Conservation (phyloP, 73 alveolate genomes). For the Uronychia binucleata region DNA sequence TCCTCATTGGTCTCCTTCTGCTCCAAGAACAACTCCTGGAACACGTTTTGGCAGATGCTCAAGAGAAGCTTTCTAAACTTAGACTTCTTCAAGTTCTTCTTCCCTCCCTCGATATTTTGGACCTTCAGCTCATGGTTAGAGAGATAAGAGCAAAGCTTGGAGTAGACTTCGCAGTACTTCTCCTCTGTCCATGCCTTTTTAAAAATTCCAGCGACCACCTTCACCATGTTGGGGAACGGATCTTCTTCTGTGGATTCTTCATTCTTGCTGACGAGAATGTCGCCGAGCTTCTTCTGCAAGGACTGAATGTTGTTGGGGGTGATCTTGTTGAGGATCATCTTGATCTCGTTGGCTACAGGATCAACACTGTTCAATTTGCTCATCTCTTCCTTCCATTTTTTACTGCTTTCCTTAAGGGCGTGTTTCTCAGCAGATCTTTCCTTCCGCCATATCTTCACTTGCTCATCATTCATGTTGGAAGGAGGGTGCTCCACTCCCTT, state of each 20-base stretch:
- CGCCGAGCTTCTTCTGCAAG: background rate
- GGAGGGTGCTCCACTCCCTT: background rate
- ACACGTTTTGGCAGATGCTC: background rate
- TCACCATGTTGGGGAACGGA: background rate
- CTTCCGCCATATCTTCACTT: background rate
- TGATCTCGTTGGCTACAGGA: constrained; percentile 3
- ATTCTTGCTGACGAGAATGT: background rate
- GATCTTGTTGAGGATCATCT: constrained; percentile 18
- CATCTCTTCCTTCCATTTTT: background rate
- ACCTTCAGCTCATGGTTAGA: background rate
- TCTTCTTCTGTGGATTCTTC: background rate
- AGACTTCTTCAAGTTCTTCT: background rate
- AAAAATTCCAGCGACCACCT: constrained; percentile 5
- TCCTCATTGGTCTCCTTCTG: background rate
- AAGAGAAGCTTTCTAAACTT: background rate
- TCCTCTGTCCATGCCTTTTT: constrained; percentile 45
- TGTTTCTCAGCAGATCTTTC: background rate
- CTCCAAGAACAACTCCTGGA: background rate
- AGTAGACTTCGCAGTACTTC: constrained; percentile 21
- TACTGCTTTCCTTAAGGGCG: background rate
- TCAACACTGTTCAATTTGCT: constrained; percentile 9
- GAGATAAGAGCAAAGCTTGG: constrained; percentile 5
- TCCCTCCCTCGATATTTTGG: background rate
- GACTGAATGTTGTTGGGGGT: constrained; percentile 17
- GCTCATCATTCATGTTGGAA: background rate